A percentile compares a stretch with the other conserved stretches of the same genome.
Evolutionary conservation across 345 rosid genomes (phyloP).

Genomic region (Turnera subulata): DNA sequence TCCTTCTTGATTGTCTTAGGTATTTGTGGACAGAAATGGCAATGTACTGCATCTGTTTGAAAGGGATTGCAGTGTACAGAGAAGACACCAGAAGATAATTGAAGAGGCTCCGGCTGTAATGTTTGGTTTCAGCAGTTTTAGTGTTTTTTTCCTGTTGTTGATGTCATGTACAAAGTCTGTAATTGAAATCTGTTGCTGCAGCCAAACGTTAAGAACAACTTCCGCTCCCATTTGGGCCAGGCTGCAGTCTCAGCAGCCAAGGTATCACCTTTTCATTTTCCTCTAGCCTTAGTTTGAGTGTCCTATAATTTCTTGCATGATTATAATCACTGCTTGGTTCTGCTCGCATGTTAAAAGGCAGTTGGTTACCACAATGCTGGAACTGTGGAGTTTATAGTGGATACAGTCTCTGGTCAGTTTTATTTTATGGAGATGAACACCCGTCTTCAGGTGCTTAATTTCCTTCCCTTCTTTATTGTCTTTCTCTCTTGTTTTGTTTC

Average conservation of each 20-base stretch:
- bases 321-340: not conserved
- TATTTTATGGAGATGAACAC: conserved; percentile 99
- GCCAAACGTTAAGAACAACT: conserved; percentile 72
- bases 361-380: conserved; percentile 95
- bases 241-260: conserved; percentile 92
- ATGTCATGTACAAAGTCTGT: conserved; percentile 22
- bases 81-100: conserved; percentile 96
- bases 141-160: conserved; percentile 19
- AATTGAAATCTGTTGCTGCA: conserved; percentile 39
- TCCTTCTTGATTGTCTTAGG: conserved; percentile 29
- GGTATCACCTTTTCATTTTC: conserved; percentile 41
- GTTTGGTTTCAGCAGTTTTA: conserved; percentile 22
- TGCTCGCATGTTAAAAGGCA: conserved; percentile 57
- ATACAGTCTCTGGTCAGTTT: conserved; percentile 67
- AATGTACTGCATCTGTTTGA: conserved; percentile 73
- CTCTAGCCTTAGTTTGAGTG: no score
- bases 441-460: conserved; percentile 70
- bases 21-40: conserved; percentile 88
- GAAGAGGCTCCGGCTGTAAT: conserved; percentile 99
- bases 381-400: conserved; percentile 92
- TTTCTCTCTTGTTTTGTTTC: no score
- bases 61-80: conserved; percentile 94
- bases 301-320: no score
- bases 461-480: conserved; percentile 7
- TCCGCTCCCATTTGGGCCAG: conserved; percentile 68